phyloP scores from a whole-genome alignment of 192 early-diverging fungal genomes.

The Coemansia sp. region DNA sequence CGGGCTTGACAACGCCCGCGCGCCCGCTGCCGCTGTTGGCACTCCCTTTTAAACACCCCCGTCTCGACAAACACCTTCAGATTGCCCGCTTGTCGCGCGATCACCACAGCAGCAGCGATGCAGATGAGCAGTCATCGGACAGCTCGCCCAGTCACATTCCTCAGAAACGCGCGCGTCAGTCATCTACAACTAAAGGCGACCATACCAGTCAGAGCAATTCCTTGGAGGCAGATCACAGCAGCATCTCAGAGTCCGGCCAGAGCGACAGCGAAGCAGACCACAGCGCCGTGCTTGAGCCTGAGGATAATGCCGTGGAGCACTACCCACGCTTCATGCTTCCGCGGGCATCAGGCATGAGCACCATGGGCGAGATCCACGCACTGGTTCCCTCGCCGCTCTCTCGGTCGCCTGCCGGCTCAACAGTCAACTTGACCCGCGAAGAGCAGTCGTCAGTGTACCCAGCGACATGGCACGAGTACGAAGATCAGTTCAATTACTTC shows the following conservation, averaged over 20 bases:
- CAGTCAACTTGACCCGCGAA: conserved; percentile 12
- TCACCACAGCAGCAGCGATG: conserved; percentile 6
- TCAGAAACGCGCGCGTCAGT: conserved; percentile 1
- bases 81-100: conserved; percentile 6
- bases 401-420: conserved; percentile 10
- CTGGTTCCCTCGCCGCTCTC: conserved; percentile 10
- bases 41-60: conserved; percentile 54
- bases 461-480: conserved; percentile 48
- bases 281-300: neutral
- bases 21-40: conserved; percentile 41
- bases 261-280: neutral
- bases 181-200: neutral
- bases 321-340: conserved; percentile 46
- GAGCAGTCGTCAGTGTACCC: conserved; percentile 28
- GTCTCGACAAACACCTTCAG: conserved; percentile 28
- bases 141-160: neutral
- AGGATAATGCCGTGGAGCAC: neutral
- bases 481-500: conserved; percentile 52
- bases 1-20: conserved; percentile 23
- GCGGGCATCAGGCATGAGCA: conserved; percentile 42
- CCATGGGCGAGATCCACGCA: conserved; percentile 51
- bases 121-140: neutral
- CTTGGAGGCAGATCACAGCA: neutral
- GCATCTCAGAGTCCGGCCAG: neutral
- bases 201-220: conserved; percentile 1